A percentile compares a stretch with the other conserved stretches of the same genome.
Evolutionary conservation across 805 yeast species (phyloP).

Genomic region (Nakazawaea siamensis): DNA sequence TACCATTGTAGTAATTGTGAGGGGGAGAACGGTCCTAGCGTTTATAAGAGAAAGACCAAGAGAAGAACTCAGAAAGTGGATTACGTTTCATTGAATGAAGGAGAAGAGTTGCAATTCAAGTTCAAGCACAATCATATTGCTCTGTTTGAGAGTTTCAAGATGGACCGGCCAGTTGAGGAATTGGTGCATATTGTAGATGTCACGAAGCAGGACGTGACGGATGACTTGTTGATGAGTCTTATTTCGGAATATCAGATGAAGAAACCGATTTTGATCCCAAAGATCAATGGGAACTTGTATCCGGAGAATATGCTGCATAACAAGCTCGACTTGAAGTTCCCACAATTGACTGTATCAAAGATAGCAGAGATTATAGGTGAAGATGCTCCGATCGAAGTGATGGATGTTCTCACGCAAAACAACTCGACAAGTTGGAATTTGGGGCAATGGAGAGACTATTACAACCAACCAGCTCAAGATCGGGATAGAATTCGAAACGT

Average conservation of each 20-base stretch:
- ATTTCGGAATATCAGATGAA: constrained; percentile 20
- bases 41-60: constrained; percentile 41
- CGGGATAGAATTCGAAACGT: constrained; percentile 73
- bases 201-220: constrained; percentile 18
- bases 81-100: constrained; percentile 73
- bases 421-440: constrained; percentile 60
- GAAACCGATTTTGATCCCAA: constrained; percentile 23
- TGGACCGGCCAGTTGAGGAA: constrained; percentile 17
- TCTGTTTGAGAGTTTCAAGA: constrained; percentile 22
- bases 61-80: constrained; percentile 51
- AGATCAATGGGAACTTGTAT: constrained; percentile 11
- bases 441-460: constrained; percentile 70
- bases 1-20: constrained; percentile 52
- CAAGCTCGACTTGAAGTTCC: constrained; percentile 25
- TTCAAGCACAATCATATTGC: constrained; percentile 54
- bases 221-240: constrained; percentile 16
- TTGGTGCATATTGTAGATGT: constrained; percentile 21
- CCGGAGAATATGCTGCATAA: constrained; percentile 6
- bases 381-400: constrained; percentile 63
- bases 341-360: constrained; percentile 47
- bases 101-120: constrained; percentile 42
- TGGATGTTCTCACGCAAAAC: constrained; percentile 84
- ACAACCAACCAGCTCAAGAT: constrained; percentile 29
- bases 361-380: constrained; percentile 55
- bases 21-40: constrained; percentile 38